These are phyloP conservation scores for Coffea canephora DNA, from an alignment of 257 asterid genomes.

Conservation along the genomic window DNA sequence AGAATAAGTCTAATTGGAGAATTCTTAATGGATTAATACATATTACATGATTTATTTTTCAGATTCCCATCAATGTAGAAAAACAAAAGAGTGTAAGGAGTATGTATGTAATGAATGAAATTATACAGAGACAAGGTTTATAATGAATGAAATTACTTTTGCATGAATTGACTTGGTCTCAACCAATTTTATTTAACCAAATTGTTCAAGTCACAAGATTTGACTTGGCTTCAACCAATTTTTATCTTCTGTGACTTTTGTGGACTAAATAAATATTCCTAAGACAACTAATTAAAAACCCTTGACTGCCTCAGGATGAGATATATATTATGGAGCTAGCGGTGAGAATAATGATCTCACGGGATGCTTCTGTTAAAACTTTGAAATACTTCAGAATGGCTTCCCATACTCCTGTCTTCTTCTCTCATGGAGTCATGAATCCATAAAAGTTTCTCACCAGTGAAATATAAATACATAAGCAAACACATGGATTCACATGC, in stretches of 20 bases:
- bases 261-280: not conserved
- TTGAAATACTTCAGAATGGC: not conserved
- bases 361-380: not conserved
- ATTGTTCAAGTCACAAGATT: not conserved
- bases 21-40: too few species aligned
- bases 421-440: not conserved
- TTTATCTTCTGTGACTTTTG: not conserved
- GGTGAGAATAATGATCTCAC: not conserved
- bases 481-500: slow-evolving; percentile 27
- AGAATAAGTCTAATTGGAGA: too few species aligned
- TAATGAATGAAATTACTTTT: too few species aligned
- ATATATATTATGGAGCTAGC: not conserved
- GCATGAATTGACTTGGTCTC: not conserved
- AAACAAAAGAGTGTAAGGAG: too few species aligned
- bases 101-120: too few species aligned
- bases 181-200: too few species aligned
- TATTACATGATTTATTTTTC: too few species aligned
- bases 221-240: not conserved
- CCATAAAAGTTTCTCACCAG: not conserved
- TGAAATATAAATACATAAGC: not conserved
- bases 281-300: not conserved
- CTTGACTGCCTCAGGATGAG: not conserved
- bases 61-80: too few species aligned
- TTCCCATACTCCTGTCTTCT: not conserved
- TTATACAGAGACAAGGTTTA: too few species aligned